Evolutionary conservation across 2,329 filamentous ascomycete species (phyloP).

Genomic region (Apiospora aurea): DNA sequence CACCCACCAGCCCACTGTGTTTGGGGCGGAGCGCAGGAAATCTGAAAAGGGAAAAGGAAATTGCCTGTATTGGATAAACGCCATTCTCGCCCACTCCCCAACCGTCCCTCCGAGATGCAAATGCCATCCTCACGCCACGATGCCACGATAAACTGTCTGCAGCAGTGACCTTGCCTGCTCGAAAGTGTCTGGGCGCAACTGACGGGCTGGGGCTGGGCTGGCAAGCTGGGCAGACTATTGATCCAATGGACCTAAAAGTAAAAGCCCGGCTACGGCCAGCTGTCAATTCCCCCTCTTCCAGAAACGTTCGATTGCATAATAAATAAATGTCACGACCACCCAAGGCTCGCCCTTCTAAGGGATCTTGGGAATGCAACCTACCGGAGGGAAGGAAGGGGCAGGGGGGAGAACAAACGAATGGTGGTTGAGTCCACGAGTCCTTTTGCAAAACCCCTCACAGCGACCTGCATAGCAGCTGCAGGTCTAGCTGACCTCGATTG

Average conservation of each 20-base stretch:
- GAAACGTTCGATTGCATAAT: slow-evolving; percentile 1
- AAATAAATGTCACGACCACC: neutral
- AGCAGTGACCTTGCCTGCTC: neutral
- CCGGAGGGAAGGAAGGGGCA: slow-evolving; percentile 12
- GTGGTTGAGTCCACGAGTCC: neutral
- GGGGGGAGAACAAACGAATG: neutral
- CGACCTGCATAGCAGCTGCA: neutral
- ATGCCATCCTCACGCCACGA: slow-evolving; percentile 2
- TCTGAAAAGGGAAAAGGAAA: slow-evolving; percentile 13
- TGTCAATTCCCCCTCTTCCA: neutral
- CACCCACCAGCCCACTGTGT: slow-evolving; percentile 6
- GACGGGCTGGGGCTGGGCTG: neutral
- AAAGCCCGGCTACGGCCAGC: neutral
- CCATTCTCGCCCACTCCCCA: neutral
- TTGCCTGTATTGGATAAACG: slow-evolving; percentile 16
- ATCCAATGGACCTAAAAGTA: neutral
- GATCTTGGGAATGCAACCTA: slow-evolving; percentile 3
- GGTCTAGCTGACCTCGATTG: neutral
- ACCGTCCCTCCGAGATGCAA: neutral
- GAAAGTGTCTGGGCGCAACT: neutral
- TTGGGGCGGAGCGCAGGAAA: slow-evolving; percentile 6
- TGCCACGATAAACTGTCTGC: neutral
- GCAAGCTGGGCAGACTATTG: neutral
- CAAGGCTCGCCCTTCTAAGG: neutral
- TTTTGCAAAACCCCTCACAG: slow-evolving; percentile 3